Conservation (phyloP, 176 grass and related monocot species). For the Aegilops speltoides region DNA sequence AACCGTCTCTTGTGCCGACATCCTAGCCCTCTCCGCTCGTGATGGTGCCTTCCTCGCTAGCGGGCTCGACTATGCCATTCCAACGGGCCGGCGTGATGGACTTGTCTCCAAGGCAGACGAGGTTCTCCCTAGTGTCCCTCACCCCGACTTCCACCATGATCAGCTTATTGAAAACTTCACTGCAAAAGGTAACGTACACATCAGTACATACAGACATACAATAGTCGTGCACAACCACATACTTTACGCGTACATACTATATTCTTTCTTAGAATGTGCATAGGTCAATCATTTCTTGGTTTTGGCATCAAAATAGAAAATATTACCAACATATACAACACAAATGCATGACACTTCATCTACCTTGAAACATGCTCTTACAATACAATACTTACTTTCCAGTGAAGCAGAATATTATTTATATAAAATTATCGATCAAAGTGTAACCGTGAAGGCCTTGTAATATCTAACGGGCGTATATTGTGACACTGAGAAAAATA, state of each 20-base stretch:
- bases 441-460: too few species aligned
- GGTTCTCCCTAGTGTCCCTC: constrained; percentile 27
- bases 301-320: too few species aligned
- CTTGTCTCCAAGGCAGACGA: constrained; percentile 16
- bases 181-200: not conserved
- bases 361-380: too few species aligned
- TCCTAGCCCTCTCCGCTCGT: constrained; percentile 54
- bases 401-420: too few species aligned
- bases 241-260: too few species aligned
- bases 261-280: too few species aligned
- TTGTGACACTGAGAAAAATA: not conserved
- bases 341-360: too few species aligned
- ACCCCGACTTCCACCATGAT: not conserved
- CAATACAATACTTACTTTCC: too few species aligned
- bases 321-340: too few species aligned
- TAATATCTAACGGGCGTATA: not conserved
- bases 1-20: constrained; percentile 84
- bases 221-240: not conserved
- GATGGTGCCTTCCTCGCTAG: constrained; percentile 12
- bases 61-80: constrained; percentile 3
- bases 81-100: constrained; percentile 34
- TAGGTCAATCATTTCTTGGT: too few species aligned
- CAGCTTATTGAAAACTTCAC: constrained; percentile 20
- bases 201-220: not conserved
- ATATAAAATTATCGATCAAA: too few species aligned